Conservation (phyloP, 805 yeast genomes). For the Millerozyma miso region DNA sequence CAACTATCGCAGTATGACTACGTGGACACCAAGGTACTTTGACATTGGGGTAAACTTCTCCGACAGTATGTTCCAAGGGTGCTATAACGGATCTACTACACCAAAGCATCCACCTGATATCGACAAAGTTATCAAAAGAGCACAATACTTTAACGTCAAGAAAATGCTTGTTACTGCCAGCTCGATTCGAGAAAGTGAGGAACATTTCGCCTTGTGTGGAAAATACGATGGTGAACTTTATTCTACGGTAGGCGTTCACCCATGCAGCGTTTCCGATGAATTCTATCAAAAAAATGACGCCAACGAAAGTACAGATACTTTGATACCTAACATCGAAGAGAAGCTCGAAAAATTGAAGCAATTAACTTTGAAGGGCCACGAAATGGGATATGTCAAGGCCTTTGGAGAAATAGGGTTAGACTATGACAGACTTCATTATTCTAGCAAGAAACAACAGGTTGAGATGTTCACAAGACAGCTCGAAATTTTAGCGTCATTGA, state of each 20-base stretch:
- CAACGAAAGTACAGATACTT: slow-evolving; percentile 31
- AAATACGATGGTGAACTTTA: slow-evolving; percentile 31
- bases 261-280: slow-evolving; percentile 66
- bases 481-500: slow-evolving; percentile 47
- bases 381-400: slow-evolving; percentile 59
- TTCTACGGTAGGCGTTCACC: slow-evolving; percentile 93
- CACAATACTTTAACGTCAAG: slow-evolving; percentile 59
- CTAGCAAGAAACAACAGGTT: slow-evolving; percentile 64
- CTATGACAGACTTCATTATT: slow-evolving; percentile 80
- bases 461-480: slow-evolving; percentile 70
- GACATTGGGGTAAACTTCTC: slow-evolving; percentile 70
- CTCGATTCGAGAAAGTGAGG: slow-evolving; percentile 58
- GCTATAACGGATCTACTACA: slow-evolving; percentile 56
- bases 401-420: slow-evolving; percentile 97
- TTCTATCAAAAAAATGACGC: slow-evolving; percentile 24
- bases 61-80: slow-evolving; percentile 83
- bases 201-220: slow-evolving; percentile 55
- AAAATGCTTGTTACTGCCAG: slow-evolving; percentile 83
- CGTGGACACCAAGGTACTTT: slow-evolving; percentile 41
- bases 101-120: slow-evolving; percentile 67
- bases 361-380: slow-evolving; percentile 45
- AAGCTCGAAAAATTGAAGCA: slow-evolving; percentile 48
- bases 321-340: slow-evolving; percentile 24
- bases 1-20: neutral
- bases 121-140: slow-evolving; percentile 59